Base-by-base conservation (phyloP, 805 yeast species). In the Candida oleophila region DNA sequence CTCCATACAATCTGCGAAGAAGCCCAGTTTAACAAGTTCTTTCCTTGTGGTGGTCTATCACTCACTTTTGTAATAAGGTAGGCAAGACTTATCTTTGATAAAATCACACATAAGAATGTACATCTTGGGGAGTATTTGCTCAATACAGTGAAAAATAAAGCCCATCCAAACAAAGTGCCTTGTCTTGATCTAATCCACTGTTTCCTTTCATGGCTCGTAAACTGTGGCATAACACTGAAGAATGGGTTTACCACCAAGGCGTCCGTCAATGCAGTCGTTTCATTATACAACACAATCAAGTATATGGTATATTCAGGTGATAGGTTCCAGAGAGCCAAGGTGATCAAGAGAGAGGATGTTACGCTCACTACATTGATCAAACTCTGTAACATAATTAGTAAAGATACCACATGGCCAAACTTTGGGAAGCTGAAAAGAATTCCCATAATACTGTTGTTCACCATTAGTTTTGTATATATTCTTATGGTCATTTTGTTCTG, bases 91-190 rank as follows among this genome's bases (percentile, higher is more conserved):
- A 80, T 71, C 55, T 79, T 77, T 2, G 83, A 84, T 38, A 80
- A 59, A 50, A 77, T 77, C 18, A 75, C 63, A n/a, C 32, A 22
- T 12, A 80, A 53, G 3, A 76, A 54, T 52, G 69, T 69, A 12
- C 39, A 36, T 12, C 14, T 36, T 0, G 82, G 83, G 15, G 73
- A 57, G 33, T 63, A 41, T 16, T 56, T 60, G 45, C 79, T 59
- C 42, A 78, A 57, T 45, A 65, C 51, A 51, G 67, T 80, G 57
- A 71, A 76, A 41, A 70, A 71, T 7, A 77, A 55, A 2, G 84
- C 80, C 51, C 80, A 80, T 4, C 85, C 85, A 50, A 76, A 74
- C 43, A 82, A 60, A 25, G 77, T 69, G 0, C 85, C 85, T 45
- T 77, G 80, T 35, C 86, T 67, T 12, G 80, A 70, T 11, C 66